Base-by-base conservation (phyloP, 2,329 filamentous ascomycete species). In the Aspergillus unguis region DNA sequence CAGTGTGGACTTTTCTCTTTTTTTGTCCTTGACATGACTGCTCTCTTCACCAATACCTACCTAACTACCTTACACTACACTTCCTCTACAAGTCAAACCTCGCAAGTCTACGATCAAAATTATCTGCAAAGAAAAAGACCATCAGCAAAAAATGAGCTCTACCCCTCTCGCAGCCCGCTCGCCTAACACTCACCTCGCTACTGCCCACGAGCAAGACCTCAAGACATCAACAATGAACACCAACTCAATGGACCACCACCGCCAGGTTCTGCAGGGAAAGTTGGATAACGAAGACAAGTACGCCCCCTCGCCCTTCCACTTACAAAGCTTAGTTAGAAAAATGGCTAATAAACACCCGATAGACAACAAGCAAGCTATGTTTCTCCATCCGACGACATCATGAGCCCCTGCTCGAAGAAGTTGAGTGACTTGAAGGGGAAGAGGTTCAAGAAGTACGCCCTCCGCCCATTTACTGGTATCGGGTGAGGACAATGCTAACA, bases 331-430 rank as follows among this genome's bases (percentile, higher is more conserved):
- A 17, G 17, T 17, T 17, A 17, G 17, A 17, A 17, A 17, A 17
- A 17, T 17, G 17, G 17, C 17, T 17, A 17, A 17, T 17, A 17
- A 17, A 17, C 17, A 17, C 17, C 17, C 17, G 17, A 17, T 17
- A 62, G 67, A 65, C 54, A 65, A 58, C 58, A 65, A 46, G 63
- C 65, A 40, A 67, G 69, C 41, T 78, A 78, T 56, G 68, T 78
- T 52, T 78, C 75, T 33, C 76, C 76, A 0, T 77, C 75, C 3
- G 76, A 79, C 58, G 72, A 74, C 36, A 75, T 79, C 45, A 75
- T 77, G 70, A 77, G 74, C 46, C 76, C 76, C 3, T 77, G 75
- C 54, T 77, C 75, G 28, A 76, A 77, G 68, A 79, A 78, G 49
- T 50, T 79, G 62, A 76, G 71, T 47, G 72, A 77, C 52, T 64